These are phyloP conservation scores for Podospora australis DNA, from an alignment of 495 filamentous ascomycete genomes.

Conservation along the genomic window DNA sequence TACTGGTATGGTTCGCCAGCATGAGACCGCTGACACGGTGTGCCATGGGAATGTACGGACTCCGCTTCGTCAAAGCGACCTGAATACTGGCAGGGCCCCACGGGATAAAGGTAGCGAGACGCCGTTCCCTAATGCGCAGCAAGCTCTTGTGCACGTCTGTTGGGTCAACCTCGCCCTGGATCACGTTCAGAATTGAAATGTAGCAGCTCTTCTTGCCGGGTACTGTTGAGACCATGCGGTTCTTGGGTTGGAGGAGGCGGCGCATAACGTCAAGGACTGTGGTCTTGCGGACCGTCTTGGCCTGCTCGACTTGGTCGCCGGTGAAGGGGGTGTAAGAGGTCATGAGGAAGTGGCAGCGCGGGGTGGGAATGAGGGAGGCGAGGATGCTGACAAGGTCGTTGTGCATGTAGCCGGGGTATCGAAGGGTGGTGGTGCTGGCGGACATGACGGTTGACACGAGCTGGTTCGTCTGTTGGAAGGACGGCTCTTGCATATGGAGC, in stretches of 20 bases:
- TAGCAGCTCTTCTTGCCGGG: slow-evolving; percentile 97
- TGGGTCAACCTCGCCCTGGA: slow-evolving; percentile 95
- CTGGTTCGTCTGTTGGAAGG: slow-evolving; percentile 96
- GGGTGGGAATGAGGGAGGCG: slow-evolving; percentile 90
- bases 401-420: slow-evolving; percentile 99
- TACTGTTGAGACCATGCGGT: slow-evolving; percentile 95
- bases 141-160: slow-evolving; percentile 97
- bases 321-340: slow-evolving; percentile 98
- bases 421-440: slow-evolving; percentile 88
- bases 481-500: slow-evolving; percentile 87
- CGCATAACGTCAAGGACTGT: slow-evolving; percentile 98
- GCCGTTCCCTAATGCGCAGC: slow-evolving; percentile 89
- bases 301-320: slow-evolving; percentile 88
- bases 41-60: slow-evolving; percentile 83
- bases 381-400: slow-evolving; percentile 97
- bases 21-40: slow-evolving; percentile 95
- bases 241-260: slow-evolving; percentile 90
- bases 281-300: slow-evolving; percentile 94
- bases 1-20: slow-evolving; percentile 96
- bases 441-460: slow-evolving; percentile 98
- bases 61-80: slow-evolving; percentile 92
- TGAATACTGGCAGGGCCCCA: slow-evolving; percentile 99
- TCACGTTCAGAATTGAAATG: slow-evolving; percentile 97
- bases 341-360: slow-evolving; percentile 95
- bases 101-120: slow-evolving; percentile 92